These are phyloP conservation scores for Aspergillus melleus DNA, from an alignment of 2,329 filamentous ascomycete genomes.

Conservation along the genomic window DNA sequence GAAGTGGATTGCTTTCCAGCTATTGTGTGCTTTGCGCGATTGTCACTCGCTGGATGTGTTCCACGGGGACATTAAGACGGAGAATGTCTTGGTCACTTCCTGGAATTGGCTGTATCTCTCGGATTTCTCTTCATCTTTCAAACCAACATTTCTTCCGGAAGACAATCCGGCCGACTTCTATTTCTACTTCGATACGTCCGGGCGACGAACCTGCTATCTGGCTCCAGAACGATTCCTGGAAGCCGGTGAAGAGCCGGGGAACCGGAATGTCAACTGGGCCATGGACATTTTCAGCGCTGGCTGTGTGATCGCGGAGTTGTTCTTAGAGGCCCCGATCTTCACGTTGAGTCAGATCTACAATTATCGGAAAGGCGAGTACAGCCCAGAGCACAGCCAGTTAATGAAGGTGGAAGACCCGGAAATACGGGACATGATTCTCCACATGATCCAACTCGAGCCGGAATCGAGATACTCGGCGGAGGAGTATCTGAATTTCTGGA, in stretches of 20 bases:
- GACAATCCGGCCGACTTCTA: conserved; percentile 97
- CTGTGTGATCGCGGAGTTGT: conserved; percentile 94
- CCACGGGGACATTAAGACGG: conserved; percentile 97
- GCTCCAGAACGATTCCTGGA: conserved; percentile 89
- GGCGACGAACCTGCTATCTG: conserved; percentile 87
- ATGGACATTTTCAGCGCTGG: conserved; percentile 99
- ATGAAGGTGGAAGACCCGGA: conserved; percentile 85
- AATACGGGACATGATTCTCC: conserved; percentile 81
- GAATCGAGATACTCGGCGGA: conserved; percentile 90
- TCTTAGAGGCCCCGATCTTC: conserved; percentile 94
- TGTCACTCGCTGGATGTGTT: conserved; percentile 87
- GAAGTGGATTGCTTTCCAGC: conserved; percentile 96
- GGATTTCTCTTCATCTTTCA: conserved; percentile 96
- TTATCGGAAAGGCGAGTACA: conserved; percentile 89
- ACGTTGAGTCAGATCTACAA: conserved; percentile 95
- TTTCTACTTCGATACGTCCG: conserved; percentile 95
- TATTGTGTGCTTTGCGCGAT: conserved; percentile 87
- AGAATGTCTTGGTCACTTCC: conserved; percentile 94
- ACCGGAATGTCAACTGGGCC: conserved; percentile 73
- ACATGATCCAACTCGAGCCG: conserved; percentile 95
- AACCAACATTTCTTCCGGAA: conserved; percentile 88
- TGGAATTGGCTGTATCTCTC: conserved; percentile 99
- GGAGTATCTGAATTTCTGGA: conserved; percentile 90
- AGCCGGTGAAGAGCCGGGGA: conserved; percentile 65
- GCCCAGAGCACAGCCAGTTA: conserved; percentile 77